Percentiles rank a stretch among this genome's conserved stretches.
Evolutionary conservation across 768 basidiomycete genomes (phyloP).

Genomic region (Trametes sanguinea): DNA sequence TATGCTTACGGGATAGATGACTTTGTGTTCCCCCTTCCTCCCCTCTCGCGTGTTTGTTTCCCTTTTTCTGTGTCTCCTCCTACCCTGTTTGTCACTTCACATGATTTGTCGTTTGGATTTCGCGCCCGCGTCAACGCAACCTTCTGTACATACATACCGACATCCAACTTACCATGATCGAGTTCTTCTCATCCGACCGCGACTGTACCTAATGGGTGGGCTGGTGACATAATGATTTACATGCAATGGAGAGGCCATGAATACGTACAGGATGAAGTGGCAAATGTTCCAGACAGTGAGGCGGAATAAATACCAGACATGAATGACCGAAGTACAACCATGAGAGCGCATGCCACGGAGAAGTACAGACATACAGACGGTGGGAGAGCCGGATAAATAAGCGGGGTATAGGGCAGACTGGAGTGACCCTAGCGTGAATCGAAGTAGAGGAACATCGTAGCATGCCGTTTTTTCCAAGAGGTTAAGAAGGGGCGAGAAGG

Average conservation of each 20-base stretch:
- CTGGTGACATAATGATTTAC: constrained; percentile 14
- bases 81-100: constrained; percentile 16
- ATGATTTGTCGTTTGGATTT: constrained; percentile 7
- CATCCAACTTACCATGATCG: constrained; percentile 2
- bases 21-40: constrained; percentile 8
- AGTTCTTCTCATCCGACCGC: neutral
- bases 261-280: constrained; percentile 3
- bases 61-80: constrained; percentile 2
- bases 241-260: neutral
- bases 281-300: neutral
- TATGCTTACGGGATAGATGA: constrained; percentile 36
- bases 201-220: constrained; percentile 1
- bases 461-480: neutral
- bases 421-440: neutral
- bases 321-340: neutral
- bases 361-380: neutral
- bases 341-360: neutral
- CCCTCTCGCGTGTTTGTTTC: constrained; percentile 16
- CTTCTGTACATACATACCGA: constrained; percentile 14
- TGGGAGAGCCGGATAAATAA: constrained; percentile 1
- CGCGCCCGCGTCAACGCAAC: constrained; percentile 7
- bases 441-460: neutral
- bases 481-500: neutral
- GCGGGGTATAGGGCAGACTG: neutral
- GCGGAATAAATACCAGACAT: neutral